phyloP scores from a whole-genome alignment of 345 rosid genomes.

The Camelina hispida region DNA sequence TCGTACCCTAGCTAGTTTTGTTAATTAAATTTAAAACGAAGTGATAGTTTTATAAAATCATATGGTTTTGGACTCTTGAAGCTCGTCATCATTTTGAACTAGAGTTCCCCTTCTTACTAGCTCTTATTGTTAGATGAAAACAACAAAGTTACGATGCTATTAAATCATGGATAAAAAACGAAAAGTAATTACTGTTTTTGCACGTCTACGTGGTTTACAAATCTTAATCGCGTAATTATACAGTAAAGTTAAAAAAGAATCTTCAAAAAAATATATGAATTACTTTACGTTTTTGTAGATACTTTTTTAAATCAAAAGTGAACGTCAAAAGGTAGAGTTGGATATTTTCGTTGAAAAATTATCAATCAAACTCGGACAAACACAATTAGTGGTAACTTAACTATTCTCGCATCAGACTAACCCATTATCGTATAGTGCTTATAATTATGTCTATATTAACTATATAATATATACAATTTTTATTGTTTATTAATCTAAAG shows the following conservation, averaged over 20 bases:
- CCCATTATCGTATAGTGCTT: slow-evolving; percentile 10
- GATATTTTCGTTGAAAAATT: slow-evolving; percentile 33
- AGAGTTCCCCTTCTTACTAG: not conserved
- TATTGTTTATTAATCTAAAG: not conserved
- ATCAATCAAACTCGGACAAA: slow-evolving; percentile 29
- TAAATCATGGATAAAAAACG: not conserved
- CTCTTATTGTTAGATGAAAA: too few species aligned
- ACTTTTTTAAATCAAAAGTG: slow-evolving; percentile 21
- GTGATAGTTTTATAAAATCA: slow-evolving; percentile 22
- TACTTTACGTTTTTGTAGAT: slow-evolving; percentile 41
- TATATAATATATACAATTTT: not conserved
- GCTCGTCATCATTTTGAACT: slow-evolving; percentile 32
- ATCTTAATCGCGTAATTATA: slow-evolving; percentile 27
- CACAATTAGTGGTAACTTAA: slow-evolving; percentile 14
- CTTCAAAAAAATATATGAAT: slow-evolving; percentile 8
- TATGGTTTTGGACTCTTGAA: slow-evolving; percentile 31
- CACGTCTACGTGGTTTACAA: slow-evolving; percentile 8
- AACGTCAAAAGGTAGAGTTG: slow-evolving; percentile 21
- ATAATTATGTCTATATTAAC: not conserved
- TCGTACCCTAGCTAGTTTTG: slow-evolving; percentile 5
- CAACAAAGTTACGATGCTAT: too few species aligned
- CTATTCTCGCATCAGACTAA: slow-evolving; percentile 8
- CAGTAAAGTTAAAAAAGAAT: slow-evolving; percentile 40
- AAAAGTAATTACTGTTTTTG: not conserved
- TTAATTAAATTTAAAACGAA: slow-evolving; percentile 7